phyloP scores from a whole-genome alignment of 306 rosid genomes.

The Quercus rubra region DNA sequence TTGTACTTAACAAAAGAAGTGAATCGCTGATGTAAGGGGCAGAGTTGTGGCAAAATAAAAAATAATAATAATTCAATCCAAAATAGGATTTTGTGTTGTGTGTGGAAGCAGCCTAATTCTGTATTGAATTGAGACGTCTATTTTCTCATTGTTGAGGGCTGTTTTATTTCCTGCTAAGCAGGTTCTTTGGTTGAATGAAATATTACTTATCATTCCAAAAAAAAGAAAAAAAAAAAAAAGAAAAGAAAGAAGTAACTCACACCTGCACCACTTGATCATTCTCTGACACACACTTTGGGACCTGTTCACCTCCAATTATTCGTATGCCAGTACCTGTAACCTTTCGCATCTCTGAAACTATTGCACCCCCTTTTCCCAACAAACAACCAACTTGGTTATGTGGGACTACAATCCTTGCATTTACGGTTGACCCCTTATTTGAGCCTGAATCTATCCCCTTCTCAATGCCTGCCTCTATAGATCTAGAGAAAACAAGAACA shows the following conservation, averaged over 20 bases:
- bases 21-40: too few relatives aligned
- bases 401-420: slow-evolving; percentile 72
- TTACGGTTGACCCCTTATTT: slow-evolving; percentile 54
- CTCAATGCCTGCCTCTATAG: slow-evolving; percentile 62
- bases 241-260: background rate
- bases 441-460: slow-evolving; percentile 58
- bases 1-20: slow-evolving; percentile 2
- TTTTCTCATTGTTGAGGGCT: too few relatives aligned
- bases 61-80: too few relatives aligned
- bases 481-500: slow-evolving; percentile 84
- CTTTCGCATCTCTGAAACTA: slow-evolving; percentile 82
- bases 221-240: background rate
- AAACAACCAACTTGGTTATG: slow-evolving; percentile 92
- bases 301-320: slow-evolving; percentile 67
- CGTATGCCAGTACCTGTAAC: slow-evolving; percentile 74
- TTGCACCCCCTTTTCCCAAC: slow-evolving; percentile 89
- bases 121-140: too few relatives aligned
- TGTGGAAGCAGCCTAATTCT: too few relatives aligned
- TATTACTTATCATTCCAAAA: background rate
- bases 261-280: slow-evolving; percentile 86
- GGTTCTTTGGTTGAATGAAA: slow-evolving; percentile 17
- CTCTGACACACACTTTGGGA: slow-evolving; percentile 79
- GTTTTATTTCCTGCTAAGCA: too few relatives aligned
- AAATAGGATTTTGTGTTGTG: too few relatives aligned
- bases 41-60: too few relatives aligned